Base-by-base conservation (phyloP, 2,329 filamentous ascomycete species). In the Macrophomina tecta region DNA sequence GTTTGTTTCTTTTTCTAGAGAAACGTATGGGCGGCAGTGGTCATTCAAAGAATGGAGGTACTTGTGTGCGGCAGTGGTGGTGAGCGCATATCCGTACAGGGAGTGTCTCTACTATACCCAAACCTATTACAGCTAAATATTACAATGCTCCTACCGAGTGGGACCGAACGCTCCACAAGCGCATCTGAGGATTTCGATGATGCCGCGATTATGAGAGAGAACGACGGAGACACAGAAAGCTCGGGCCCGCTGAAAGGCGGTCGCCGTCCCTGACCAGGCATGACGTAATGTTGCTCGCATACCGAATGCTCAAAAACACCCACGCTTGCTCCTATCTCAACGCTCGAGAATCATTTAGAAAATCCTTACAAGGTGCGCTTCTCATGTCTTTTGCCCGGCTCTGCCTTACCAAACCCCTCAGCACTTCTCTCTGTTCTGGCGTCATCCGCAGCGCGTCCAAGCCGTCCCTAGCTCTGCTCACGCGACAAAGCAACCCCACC, bases 401-500 rank as follows among this genome's bases (percentile, higher is more conserved):
- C 36, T 53, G 61, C 45, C 3, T 32, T 9, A 7, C 16, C 14
- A 65, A 18, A 56, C 5, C 23, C n/a, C 23, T 42, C 32, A 23
- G n/a, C 23, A 6, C 32, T 51, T 18, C 16, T 18, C 16, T 53
- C 6, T 34, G 56, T 18, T 23, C 48, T n/a, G 36, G 42, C 12
- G 42, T 45, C 6, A 14, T 38, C 7, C 58, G 58, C 42, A 49
- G 32, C 14, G n/a, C 30, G 2, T 18, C 16, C n/a, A 38, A 46
- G 42, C 58, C 45, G 32, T 36, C 55, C 23, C n/a, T 49, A 32
- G 28, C 48, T 5, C 30, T 56, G 32, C 52, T 48, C 68, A 23
- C 69, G 69, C 60, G 73, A 61, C 56, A 36, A 14, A 9, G 12
- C 9, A 46, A 7, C 56, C 56, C 40, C 28, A 40, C 56, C 11